Evolutionary conservation across 176 grass and related monocot species (phyloP).

Genomic region (Cenchrus fungigraminus): DNA sequence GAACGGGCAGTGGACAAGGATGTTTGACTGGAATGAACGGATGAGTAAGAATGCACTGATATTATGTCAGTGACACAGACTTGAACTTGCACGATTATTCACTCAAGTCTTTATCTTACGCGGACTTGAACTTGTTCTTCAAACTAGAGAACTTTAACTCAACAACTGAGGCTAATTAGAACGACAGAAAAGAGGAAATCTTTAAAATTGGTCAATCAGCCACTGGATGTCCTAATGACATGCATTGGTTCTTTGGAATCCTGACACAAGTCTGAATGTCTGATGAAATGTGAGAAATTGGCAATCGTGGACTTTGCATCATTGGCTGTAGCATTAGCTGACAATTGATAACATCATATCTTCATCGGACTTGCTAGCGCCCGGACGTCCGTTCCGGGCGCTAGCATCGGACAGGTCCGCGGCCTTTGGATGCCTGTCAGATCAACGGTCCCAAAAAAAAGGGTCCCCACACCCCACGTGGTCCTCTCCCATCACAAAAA

Average conservation of each 20-base stretch:
- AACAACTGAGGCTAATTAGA: background rate
- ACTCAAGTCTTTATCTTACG: slow-evolving; percentile 10
- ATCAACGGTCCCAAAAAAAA: too few species aligned
- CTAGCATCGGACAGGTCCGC: too few species aligned
- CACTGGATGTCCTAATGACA: background rate
- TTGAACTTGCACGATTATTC: slow-evolving; percentile 16
- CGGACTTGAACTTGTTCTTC: slow-evolving; percentile 38
- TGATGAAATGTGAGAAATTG: background rate
- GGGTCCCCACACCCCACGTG: too few species aligned
- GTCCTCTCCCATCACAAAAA: too few species aligned
- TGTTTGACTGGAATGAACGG: slow-evolving; percentile 40
- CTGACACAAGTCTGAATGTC: slow-evolving; percentile 16
- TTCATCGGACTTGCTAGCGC: too few species aligned
- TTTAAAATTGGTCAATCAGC: background rate
- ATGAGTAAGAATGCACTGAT: slow-evolving; percentile 41
- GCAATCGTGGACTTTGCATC: slow-evolving; percentile 11
- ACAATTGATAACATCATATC: background rate
- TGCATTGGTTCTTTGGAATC: background rate
- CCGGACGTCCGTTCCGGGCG: too few species aligned
- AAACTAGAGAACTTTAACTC: background rate
- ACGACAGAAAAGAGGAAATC: background rate
- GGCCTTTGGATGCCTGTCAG: too few species aligned
- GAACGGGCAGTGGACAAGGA: slow-evolving; percentile 43
- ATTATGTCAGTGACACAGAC: slow-evolving; percentile 38
- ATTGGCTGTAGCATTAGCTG: background rate